Evolutionary conservation across 495 filamentous ascomycete genomes (phyloP), one percentile per base, ranked within the genome.

Genomic region (Ascodesmis nigricans): DNA sequence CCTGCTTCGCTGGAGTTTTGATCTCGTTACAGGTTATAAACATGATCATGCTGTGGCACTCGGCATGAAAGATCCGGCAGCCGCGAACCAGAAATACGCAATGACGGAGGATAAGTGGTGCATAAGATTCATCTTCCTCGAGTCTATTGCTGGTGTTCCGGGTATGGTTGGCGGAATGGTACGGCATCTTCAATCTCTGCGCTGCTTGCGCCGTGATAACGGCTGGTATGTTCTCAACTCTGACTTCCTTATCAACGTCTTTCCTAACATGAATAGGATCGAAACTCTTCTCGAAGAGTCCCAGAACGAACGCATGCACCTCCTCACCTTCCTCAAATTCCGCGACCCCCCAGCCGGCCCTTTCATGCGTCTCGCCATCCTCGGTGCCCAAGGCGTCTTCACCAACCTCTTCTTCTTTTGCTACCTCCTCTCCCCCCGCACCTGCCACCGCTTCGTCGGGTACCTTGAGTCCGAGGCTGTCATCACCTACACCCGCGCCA

Each of bases 401-500:
- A 93, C 90, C 66, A 97, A 95, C 55, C 68, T 70, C 40, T 68
- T 97, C 52, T 91, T 95, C 66, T 17, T 91, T 28, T 64, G 73
- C 30, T 97, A 95, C 57, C 67, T 97, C 16, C 55, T 92, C 31
- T 83, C 78, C 0, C 84, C 87, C 1, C 71, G 75, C 25, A 90
- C 79, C 42, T 83, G 74, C 48, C 87, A 97, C 54, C 76, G 87
- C 28, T 97, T 97, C 52, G 84, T 95, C 31, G 87, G 87, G 1
- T 93, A 93, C 44, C 66, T 95, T 17, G 90, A 95, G 53, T 87
- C 95, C 55, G 87, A 97, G 48, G 90, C 90, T 1, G 83, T 93
- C 3, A 66, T 91, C 45, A 97, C 90, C 2, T 97, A 97, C 59
- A 81, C 80, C 0, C 70, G 81, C 5, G 73, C 73, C 37, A 78